Percentiles rank a stretch among this genome's conserved stretches.
These are phyloP conservation scores for Heimioporus sp. DNA, from an alignment of 768 basidiomycete genomes.

Conservation along the genomic window DNA sequence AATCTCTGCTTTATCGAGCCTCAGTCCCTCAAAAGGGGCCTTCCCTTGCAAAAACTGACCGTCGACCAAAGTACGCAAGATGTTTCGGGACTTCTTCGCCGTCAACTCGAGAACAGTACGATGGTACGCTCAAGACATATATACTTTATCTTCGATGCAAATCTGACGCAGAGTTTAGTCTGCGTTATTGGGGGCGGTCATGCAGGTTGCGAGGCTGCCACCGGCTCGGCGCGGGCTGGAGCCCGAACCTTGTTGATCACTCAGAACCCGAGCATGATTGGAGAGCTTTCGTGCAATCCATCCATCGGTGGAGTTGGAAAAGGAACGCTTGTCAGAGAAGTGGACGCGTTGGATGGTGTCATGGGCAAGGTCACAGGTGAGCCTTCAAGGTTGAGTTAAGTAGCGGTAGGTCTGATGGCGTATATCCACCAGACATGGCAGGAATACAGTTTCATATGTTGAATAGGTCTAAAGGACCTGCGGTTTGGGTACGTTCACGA, in stretches of 20 bases:
- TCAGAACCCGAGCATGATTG: conserved; percentile 77
- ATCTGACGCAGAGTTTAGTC: conserved; percentile 48
- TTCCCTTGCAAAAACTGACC: not conserved
- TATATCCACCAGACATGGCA: conserved; percentile 61
- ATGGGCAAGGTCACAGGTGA: conserved; percentile 81
- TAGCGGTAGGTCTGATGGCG: not conserved
- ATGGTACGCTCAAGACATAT: conserved; percentile 17
- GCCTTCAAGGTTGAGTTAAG: conserved; percentile 13
- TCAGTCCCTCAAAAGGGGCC: not conserved
- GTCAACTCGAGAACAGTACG: conserved; percentile 13
- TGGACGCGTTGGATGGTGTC: conserved; percentile 87
- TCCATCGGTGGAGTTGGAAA: conserved; percentile 92
- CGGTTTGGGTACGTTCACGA: conserved; percentile 73
- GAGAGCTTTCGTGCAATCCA: conserved; percentile 87
- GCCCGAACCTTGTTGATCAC: conserved; percentile 81
- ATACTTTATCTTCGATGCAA: conserved; percentile 22
- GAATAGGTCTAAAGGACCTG: conserved; percentile 83
- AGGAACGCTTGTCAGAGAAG: conserved; percentile 86
- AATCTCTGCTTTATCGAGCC: not conserved
- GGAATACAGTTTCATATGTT: conserved; percentile 88
- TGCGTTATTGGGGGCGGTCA: conserved; percentile 92
- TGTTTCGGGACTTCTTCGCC: not conserved
- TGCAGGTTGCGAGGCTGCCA: conserved; percentile 90
- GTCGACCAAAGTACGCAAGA: not conserved
- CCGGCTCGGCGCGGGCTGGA: conserved; percentile 80